Evolutionary conservation across 768 basidiomycete genomes (phyloP), one percentile per base, ranked within the genome.

Genomic region (Pleurotus tuoliensis): DNA sequence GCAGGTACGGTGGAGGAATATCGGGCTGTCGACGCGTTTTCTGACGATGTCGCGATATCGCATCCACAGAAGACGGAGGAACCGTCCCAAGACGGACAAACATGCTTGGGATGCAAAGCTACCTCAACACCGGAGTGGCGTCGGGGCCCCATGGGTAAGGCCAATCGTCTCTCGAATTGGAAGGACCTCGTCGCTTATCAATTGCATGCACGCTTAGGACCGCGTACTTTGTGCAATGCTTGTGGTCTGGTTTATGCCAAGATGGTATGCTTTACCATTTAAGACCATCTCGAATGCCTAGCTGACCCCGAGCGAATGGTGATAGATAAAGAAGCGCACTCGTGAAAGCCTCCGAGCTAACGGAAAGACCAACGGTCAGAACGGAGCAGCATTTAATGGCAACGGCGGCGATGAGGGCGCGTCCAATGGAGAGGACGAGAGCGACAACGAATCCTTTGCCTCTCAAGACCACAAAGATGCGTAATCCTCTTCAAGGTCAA

Each of bases 81-180:
- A 11, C 76, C 73, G 50, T 73, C 73, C 56, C 73, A 75, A 59
- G 86, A 87, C 56, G 82, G 82, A 13, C 90, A 92, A 67, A 87
- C 80, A 22, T 93, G 90, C 71, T 76, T 90, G 30, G 91, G 90
- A 30, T 93, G 90, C 72, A 80, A 74, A 63, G 90, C 90, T 59
- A 93, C 91, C 13, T 86, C 89, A 56, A 93, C 90, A 60, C 90
- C 90, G 5, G 90, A 93, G 74, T 93, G 91, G 90, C 77, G 90
- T 55, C 75, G 91, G 59, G 90, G 90, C 1, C 90, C 90, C 12
- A 70, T 92, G 74, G 90, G 90, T 91, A 66, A 68, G 76, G n/a
- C 12, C 46, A 48, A 47, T 53, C 47, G 45, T 37, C 50, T 47
- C 9, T 41, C 56, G 18, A 27, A 58, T 15, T 65, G 58, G 63